Percentiles rank a stretch among this genome's conserved stretches.
These are phyloP conservation scores for Quercus tomentella DNA, from an alignment of 331 rosid genomes.

Conservation along the genomic window DNA sequence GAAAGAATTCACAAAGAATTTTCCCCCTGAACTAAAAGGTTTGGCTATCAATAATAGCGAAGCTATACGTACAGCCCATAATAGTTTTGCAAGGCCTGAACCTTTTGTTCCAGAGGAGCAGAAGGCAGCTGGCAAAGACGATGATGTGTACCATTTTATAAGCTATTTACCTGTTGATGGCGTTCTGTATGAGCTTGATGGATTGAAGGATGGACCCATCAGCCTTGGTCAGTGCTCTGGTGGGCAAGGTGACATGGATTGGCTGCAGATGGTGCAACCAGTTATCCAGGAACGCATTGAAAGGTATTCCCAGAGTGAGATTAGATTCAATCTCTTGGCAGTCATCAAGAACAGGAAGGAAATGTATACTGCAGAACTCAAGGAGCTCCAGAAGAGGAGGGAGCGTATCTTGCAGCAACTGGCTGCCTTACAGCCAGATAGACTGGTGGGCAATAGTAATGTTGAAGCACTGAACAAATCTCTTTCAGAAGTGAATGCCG, in stretches of 20 bases:
- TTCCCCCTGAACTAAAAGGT: slow-evolving; percentile 95
- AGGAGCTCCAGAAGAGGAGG: slow-evolving; percentile 96
- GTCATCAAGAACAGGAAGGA: slow-evolving; percentile 89
- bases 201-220: slow-evolving; percentile 94
- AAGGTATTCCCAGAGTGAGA: slow-evolving; percentile 83
- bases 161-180: slow-evolving; percentile 95
- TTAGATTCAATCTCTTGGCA: slow-evolving; percentile 89
- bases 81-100: slow-evolving; percentile 96
- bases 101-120: slow-evolving; percentile 92
- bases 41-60: slow-evolving; percentile 97
- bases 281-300: slow-evolving; percentile 95
- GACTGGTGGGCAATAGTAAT: slow-evolving; percentile 47
- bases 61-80: slow-evolving; percentile 86
- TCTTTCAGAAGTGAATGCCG: slow-evolving; percentile 85
- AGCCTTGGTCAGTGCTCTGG: slow-evolving; percentile 94
- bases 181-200: slow-evolving; percentile 90
- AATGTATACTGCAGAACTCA: slow-evolving; percentile 77
- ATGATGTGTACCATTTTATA: slow-evolving; percentile 90
- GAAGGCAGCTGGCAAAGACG: slow-evolving; percentile 82
- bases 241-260: slow-evolving; percentile 77
- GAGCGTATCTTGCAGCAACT: slow-evolving; percentile 94
- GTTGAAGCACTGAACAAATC: slow-evolving; percentile 75
- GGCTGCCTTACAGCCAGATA: slow-evolving; percentile 56
- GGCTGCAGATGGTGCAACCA: slow-evolving; percentile 92
- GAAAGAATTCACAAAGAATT: slow-evolving; percentile 86